phyloP scores from a whole-genome alignment of 73 alveolate species.

The Tetrahymena borealis region DNA sequence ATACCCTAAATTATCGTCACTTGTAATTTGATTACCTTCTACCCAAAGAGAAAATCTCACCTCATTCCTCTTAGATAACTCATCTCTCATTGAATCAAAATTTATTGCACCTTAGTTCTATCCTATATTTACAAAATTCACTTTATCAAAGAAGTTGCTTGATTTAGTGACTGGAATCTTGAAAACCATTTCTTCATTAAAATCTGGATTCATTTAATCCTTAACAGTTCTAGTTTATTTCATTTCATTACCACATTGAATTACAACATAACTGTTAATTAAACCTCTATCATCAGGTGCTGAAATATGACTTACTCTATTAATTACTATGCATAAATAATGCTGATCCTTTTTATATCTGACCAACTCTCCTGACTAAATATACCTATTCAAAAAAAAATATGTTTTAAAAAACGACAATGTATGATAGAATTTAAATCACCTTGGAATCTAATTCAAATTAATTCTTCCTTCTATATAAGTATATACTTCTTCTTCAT shows the following conservation, averaged over 20 bases:
- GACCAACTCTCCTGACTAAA: conserved; percentile 21
- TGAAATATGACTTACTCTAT: conserved; percentile 16
- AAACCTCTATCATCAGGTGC: conserved; percentile 49
- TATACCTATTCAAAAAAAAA: background rate
- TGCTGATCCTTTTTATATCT: conserved; percentile 25
- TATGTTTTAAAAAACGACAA: background rate
- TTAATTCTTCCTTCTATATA: conserved; percentile 37
- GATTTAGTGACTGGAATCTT: conserved; percentile 17
- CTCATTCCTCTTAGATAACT: conserved; percentile 23
- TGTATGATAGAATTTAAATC: background rate
- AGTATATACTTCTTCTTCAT: conserved; percentile 30
- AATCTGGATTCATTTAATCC: conserved; percentile 37
- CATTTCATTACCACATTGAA: conserved; percentile 32
- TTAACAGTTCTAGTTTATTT: conserved; percentile 27
- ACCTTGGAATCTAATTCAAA: conserved; percentile 21
- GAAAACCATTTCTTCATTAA: conserved; percentile 42
- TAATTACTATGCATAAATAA: conserved; percentile 18
- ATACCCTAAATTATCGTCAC: conserved; percentile 36
- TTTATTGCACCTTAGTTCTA: background rate
- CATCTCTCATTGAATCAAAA: conserved; percentile 28
- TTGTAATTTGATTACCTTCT: conserved; percentile 31
- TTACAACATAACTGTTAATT: conserved; percentile 16
- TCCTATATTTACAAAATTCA: conserved; percentile 11
- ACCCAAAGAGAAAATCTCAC: conserved; percentile 33
- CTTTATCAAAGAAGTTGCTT: conserved; percentile 17